Percentiles rank a stretch among this genome's conserved stretches.
These are phyloP conservation scores for Floccularia luteovirens DNA, from an alignment of 768 basidiomycete species.

Conservation along the genomic window DNA sequence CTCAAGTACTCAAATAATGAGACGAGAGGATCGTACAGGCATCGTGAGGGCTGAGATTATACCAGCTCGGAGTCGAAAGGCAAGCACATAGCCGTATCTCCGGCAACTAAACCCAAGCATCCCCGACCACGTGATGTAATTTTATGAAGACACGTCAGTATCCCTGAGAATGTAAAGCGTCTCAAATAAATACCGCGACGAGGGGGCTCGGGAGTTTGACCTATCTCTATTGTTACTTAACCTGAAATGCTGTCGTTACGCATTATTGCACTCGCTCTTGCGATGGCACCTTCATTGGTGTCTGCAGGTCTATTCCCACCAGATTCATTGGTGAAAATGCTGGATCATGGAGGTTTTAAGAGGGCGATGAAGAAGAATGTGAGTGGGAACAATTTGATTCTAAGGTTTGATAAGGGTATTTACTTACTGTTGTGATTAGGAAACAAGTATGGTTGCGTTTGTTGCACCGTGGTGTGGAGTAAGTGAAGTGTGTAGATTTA, in stretches of 20 bases:
- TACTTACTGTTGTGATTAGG: constrained; percentile 25
- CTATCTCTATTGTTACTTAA: too few relatives aligned
- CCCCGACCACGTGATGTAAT: too few relatives aligned
- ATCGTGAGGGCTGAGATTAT: too few relatives aligned
- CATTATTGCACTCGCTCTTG: constrained; percentile 28
- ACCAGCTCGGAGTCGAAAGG: too few relatives aligned
- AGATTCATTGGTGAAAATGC: constrained; percentile 61
- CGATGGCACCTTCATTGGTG: constrained; percentile 30
- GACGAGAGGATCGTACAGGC: too few relatives aligned
- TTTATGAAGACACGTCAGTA: too few relatives aligned
- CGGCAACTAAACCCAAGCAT: too few relatives aligned
- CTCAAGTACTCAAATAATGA: too few relatives aligned
- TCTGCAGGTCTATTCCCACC: constrained; percentile 31
- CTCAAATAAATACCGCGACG: too few relatives aligned
- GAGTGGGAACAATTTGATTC: constrained; percentile 21
- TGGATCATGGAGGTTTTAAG: constrained; percentile 65
- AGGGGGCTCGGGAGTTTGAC: too few relatives aligned
- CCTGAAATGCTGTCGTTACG: constrained; percentile 27
- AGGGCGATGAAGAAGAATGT: constrained; percentile 73
- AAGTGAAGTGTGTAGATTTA: constrained; percentile 16
- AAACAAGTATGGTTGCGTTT: constrained; percentile 79
- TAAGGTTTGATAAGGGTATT: background rate
- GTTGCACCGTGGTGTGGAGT: constrained; percentile 95
- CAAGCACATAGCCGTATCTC: too few relatives aligned
- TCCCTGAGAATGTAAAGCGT: too few relatives aligned